A percentile compares a stretch with the other conserved stretches of the same genome.
Conservation (phyloP, 2,329 filamentous ascomycete species). For the Cladosporium sphaerospermum region DNA sequence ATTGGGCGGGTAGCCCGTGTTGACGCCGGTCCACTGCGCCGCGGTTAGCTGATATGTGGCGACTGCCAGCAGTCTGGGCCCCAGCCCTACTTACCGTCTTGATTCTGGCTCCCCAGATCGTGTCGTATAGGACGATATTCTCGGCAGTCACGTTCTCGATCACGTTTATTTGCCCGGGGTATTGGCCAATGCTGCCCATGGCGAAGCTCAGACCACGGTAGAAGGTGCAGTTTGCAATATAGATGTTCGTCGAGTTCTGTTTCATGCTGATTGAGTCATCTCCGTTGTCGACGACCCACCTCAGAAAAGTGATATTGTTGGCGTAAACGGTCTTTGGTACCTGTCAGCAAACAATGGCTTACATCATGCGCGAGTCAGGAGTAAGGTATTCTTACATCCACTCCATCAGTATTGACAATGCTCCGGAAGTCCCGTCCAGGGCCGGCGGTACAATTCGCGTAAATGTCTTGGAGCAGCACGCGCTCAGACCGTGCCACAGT, state of each 20-base stretch:
- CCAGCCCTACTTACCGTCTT: slow-evolving; percentile 7
- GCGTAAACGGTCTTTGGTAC: slow-evolving; percentile 26
- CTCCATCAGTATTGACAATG: slow-evolving; percentile 40
- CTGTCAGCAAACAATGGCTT: no score
- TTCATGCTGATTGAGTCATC: slow-evolving; percentile 52
- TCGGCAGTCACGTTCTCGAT: slow-evolving; percentile 41
- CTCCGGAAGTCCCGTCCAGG: slow-evolving; percentile 20
- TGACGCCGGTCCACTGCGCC: slow-evolving; percentile 5
- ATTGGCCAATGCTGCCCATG: slow-evolving; percentile 55
- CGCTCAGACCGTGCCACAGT: slow-evolving; percentile 45
- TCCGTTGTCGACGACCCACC: slow-evolving; percentile 48
- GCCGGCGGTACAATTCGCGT: slow-evolving; percentile 46
- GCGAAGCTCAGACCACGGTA: slow-evolving; percentile 48
- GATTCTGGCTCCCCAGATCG: slow-evolving; percentile 1
- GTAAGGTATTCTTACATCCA: slow-evolving; percentile 43
- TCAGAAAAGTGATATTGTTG: slow-evolving; percentile 45
- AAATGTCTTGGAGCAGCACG: slow-evolving; percentile 45
- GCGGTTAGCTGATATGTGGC: not conserved
- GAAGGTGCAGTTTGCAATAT: slow-evolving; percentile 45
- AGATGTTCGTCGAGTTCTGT: slow-evolving; percentile 52
- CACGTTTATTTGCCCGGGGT: slow-evolving; percentile 42
- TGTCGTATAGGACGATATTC: slow-evolving; percentile 15
- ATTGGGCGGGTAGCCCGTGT: slow-evolving; percentile 42
- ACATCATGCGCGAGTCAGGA: no score
- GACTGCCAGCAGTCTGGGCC: not conserved